These are phyloP conservation scores for Mortierella antarctica DNA, from an alignment of 192 early-diverging fungal genomes.

Conservation along the genomic window DNA sequence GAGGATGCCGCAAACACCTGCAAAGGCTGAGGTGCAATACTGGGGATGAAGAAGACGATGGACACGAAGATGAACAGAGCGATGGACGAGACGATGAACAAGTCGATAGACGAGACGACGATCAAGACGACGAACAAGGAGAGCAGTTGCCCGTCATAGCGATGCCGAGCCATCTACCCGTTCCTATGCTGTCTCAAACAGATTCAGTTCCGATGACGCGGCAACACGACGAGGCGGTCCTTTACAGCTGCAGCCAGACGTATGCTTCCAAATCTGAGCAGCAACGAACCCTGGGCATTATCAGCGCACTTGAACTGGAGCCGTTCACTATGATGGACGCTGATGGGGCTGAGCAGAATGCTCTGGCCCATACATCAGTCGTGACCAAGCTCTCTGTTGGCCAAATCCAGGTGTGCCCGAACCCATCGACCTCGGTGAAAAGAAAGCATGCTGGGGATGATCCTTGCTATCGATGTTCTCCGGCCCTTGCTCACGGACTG, in stretches of 20 bases:
- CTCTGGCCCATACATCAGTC: slow-evolving; percentile 2
- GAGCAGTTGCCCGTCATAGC: slow-evolving; percentile 21
- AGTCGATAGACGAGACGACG: too few species aligned
- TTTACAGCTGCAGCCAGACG: slow-evolving; percentile 22
- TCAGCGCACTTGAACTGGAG: slow-evolving; percentile 17
- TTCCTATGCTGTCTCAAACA: slow-evolving; percentile 2
- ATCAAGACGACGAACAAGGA: background rate
- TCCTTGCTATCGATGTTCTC: slow-evolving; percentile 13
- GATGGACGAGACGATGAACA: too few species aligned
- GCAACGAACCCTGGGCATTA: slow-evolving; percentile 16
- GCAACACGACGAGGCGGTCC: slow-evolving; percentile 15
- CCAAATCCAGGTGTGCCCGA: background rate
- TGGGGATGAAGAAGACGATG: slow-evolving; percentile 12
- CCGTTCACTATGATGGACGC: slow-evolving; percentile 17
- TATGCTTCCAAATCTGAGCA: slow-evolving; percentile 10
- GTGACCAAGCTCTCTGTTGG: background rate
- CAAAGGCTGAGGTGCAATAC: slow-evolving; percentile 6
- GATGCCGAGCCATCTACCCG: slow-evolving; percentile 10
- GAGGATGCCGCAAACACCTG: slow-evolving; percentile 24
- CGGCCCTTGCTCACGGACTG: slow-evolving; percentile 10
- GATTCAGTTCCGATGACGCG: slow-evolving; percentile 16
- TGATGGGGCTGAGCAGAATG: slow-evolving; percentile 17
- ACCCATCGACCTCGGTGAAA: slow-evolving; percentile 5
- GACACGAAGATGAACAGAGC: background rate
- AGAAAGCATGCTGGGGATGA: slow-evolving; percentile 1